Base-by-base conservation (phyloP, 768 basidiomycete species). In the Leccinum variicolor region DNA sequence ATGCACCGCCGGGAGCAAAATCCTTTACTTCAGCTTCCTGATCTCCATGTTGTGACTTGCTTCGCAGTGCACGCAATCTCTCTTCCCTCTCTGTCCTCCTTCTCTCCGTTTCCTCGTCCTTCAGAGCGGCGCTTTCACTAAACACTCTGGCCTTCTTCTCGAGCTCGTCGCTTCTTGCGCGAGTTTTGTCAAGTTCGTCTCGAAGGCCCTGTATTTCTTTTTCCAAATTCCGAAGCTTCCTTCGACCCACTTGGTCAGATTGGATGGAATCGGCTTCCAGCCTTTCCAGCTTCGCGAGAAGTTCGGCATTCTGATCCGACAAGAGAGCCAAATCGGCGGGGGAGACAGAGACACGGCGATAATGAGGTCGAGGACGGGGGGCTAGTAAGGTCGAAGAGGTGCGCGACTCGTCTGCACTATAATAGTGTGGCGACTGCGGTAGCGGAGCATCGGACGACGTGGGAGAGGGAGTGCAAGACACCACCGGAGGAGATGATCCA, bases 271-370 rank as follows among this genome's bases (percentile, higher is more conserved):
- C 91, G 1, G 79, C 70, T 68, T 94, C 89, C 10, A 94, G 79
- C 58, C 81, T 80, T 71, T 92, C 87, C 6, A 94, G 78, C 62
- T 91, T 90, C 25, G 79, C 73, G 4, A 90, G 73, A 15, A 94
- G 84, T 61, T 94, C 90, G 0, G 86, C 84, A 64, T 94, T 94
- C 73, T 94, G 91, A 65, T 91, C 89, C 1, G 89, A 82, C 45
- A 94, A 82, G 7, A 81, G 76, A 3, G 84, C 82, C 26, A 94
- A 78, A 57, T 92, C 90, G 15, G 80, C 74, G 2, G 84, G 84
- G 4, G 86, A 84, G 54, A 89, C 81, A 47, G 88, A 84, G 46
- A 88, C 79, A 51, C 81, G 79, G 41, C 67, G 64, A 43, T 57
- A 62, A 54, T 66, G 70, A 56, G 53, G 48, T 72, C 63, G 51